Conservation (phyloP, 75 land plant species). For the Azolla pinnata region DNA sequence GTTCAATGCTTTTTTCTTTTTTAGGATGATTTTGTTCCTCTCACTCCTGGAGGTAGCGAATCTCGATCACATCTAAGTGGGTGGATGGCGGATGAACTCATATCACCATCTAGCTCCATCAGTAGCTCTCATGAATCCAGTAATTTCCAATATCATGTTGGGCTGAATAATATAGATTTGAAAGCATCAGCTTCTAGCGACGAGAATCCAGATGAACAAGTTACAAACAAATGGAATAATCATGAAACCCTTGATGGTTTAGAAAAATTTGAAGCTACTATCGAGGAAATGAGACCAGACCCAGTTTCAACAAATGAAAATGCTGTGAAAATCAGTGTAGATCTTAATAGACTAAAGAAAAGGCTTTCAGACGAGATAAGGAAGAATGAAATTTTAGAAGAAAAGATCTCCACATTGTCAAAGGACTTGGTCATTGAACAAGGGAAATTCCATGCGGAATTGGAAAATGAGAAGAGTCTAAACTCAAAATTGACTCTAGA, state of each 20-base stretch:
- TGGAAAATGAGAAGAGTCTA: constrained; percentile 52
- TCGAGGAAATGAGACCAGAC: too few relatives aligned
- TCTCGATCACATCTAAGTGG: neutral
- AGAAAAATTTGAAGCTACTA: neutral
- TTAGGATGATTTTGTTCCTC: constrained; percentile 6
- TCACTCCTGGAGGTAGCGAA: constrained; percentile 1
- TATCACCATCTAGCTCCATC: constrained; percentile 3
- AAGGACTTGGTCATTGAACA: too few relatives aligned
- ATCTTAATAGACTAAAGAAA: too few relatives aligned
- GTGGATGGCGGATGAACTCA: neutral
- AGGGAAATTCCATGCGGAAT: constrained; percentile 24
- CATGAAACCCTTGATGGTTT: neutral
- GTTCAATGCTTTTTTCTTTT: neutral
- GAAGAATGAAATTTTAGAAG: neutral
- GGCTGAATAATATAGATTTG: neutral
- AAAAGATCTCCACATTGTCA: neutral
- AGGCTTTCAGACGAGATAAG: neutral
- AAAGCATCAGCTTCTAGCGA: too few relatives aligned
- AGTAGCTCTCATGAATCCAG: neutral
- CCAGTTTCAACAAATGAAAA: neutral
- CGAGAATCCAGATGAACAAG: too few relatives aligned
- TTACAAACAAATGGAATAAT: too few relatives aligned
- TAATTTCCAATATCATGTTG: neutral
- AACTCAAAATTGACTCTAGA: constrained; percentile 61
- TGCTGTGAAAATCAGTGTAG: too few relatives aligned